Evolutionary conservation across 768 basidiomycete species (phyloP).

Genomic region (Phlebiopsis flavidoalba): DNA sequence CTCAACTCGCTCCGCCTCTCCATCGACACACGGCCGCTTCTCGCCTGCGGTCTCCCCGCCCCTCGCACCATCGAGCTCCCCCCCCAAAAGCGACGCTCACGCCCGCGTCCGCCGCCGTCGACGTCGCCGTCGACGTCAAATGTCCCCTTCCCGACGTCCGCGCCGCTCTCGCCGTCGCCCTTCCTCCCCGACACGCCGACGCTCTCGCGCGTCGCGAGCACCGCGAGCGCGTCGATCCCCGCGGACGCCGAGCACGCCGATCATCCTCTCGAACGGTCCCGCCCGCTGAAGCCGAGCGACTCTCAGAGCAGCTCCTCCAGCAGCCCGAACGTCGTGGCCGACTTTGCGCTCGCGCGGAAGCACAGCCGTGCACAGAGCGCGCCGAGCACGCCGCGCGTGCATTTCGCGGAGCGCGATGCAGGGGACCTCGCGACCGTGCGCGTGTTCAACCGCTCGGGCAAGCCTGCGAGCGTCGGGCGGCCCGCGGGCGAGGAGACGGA

Average conservation of each 20-base stretch:
- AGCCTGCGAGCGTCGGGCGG: constrained; percentile 60
- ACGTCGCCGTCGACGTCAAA: constrained; percentile 9
- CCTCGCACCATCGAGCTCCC: constrained; percentile 19
- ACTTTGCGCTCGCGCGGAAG: constrained; percentile 28
- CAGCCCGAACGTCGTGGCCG: constrained; percentile 36
- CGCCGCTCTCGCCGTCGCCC: constrained; percentile 22
- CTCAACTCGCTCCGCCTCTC: constrained; percentile 22
- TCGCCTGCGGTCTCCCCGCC: constrained; percentile 18
- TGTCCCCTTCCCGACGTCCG: constrained; percentile 41
- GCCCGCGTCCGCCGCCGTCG: not conserved
- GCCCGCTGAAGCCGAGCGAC: constrained; percentile 68
- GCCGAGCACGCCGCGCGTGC: constrained; percentile 54
- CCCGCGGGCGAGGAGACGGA: constrained; percentile 42
- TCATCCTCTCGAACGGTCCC: constrained; percentile 70
- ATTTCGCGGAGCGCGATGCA: constrained; percentile 61
- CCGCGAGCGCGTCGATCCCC: constrained; percentile 3
- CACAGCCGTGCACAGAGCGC: constrained; percentile 44
- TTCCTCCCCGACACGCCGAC: constrained; percentile 19
- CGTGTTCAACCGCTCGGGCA: constrained; percentile 61
- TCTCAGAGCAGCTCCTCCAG: constrained; percentile 56
- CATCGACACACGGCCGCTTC: constrained; percentile 18
- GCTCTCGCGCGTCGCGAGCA: constrained; percentile 8
- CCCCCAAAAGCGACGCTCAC: not conserved
- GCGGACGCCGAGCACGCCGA: constrained; percentile 26
- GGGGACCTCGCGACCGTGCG: constrained; percentile 57